These are phyloP conservation scores for Verticillium tricorpus DNA, from an alignment of 2,329 filamentous ascomycete species.

Conservation along the genomic window DNA sequence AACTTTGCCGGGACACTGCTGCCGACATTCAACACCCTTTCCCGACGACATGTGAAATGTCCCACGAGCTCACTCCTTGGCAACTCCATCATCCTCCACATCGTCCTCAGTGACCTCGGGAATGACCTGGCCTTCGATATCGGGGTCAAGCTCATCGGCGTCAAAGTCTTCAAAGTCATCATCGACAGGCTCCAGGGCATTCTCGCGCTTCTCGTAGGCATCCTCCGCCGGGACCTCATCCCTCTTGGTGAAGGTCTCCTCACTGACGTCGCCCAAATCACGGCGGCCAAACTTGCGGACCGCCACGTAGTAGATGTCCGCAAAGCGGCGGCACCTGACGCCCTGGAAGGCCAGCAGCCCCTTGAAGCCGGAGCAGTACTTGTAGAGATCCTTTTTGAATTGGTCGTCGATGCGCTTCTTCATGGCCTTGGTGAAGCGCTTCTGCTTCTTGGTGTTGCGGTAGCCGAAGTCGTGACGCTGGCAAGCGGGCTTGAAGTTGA, in stretches of 20 bases:
- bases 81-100: not conserved
- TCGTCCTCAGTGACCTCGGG: not conserved
- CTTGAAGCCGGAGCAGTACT: conserved; percentile 6
- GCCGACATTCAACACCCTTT: not conserved
- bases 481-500: conserved; percentile 10
- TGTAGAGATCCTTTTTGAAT: conserved; percentile 29
- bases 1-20: too few species aligned
- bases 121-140: conserved; percentile 1
- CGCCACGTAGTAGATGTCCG: conserved; percentile 15
- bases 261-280: not conserved
- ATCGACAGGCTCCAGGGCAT: not conserved
- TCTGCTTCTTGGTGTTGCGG: conserved; percentile 29
- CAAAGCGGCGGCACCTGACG: conserved; percentile 10
- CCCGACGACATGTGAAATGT: too few species aligned
- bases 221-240: not conserved
- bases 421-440: conserved; percentile 25
- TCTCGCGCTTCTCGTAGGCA: not conserved
- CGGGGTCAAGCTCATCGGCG: not conserved
- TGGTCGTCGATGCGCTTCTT: conserved; percentile 33
- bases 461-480: conserved; percentile 21
- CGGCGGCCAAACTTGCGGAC: conserved; percentile 16
- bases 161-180: not conserved
- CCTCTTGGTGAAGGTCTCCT: not conserved
- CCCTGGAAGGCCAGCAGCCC: not conserved
- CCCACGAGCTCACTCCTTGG: not conserved